phyloP scores from a whole-genome alignment of 768 basidiomycete genomes.

The Thelephora aurantiotincta region DNA sequence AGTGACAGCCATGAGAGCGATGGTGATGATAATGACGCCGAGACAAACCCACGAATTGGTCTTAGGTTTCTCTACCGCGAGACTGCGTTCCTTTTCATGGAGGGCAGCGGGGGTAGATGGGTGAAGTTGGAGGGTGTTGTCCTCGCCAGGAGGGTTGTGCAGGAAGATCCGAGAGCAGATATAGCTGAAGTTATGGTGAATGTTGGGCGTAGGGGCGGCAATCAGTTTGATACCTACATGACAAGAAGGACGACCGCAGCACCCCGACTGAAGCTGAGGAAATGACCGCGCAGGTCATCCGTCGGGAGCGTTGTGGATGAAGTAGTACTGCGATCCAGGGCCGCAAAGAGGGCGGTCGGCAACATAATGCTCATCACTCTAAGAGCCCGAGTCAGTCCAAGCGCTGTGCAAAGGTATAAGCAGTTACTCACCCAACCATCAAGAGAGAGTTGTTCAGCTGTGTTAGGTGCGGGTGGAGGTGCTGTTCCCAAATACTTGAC shows the following conservation, averaged over 20 bases:
- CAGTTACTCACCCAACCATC: conserved; percentile 41
- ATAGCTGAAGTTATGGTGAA: conserved; percentile 24
- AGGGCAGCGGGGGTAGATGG: conserved; percentile 23
- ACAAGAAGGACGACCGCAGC: conserved; percentile 46
- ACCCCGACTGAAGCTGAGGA: conserved; percentile 54
- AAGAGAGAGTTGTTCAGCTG: conserved; percentile 59
- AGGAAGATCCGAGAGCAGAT: conserved; percentile 53
- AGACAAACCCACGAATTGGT: conserved; percentile 54
- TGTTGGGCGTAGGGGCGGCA: not conserved
- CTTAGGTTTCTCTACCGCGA: conserved; percentile 35
- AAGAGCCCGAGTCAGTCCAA: not conserved
- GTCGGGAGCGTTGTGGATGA: conserved; percentile 18
- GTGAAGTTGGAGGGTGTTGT: conserved; percentile 26
- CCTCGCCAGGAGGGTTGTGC: conserved; percentile 55
- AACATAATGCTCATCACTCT: conserved; percentile 52
- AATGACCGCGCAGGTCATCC: conserved; percentile 27
- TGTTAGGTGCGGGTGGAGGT: conserved; percentile 49
- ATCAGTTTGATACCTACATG: conserved; percentile 29
- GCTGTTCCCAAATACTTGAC: conserved; percentile 49
- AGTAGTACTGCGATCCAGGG: conserved; percentile 25
- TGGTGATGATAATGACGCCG: conserved; percentile 31
- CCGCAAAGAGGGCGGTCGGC: conserved; percentile 56
- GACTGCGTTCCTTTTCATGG: conserved; percentile 20
- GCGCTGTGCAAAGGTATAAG: not conserved
- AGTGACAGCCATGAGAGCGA: conserved; percentile 52